Conservation (phyloP, 352 stramenopile genomes). For the Pythium diclinum region DNA sequence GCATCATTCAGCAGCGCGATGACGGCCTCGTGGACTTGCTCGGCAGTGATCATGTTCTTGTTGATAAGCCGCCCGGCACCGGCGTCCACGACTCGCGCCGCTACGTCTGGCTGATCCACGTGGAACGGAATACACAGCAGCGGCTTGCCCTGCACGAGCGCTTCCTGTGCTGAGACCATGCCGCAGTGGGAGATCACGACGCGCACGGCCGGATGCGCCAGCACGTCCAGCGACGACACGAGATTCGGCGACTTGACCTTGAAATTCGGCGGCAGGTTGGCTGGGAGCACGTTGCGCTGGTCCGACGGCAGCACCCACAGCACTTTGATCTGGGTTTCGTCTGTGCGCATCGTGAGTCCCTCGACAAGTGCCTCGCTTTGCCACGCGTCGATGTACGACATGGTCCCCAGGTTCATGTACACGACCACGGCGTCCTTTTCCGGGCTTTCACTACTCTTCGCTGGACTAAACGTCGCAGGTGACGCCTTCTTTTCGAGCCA, state of each 20-base stretch:
- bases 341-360: slow-evolving; percentile 44
- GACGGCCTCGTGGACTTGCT: slow-evolving; percentile 52
- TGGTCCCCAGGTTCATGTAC: slow-evolving; percentile 75
- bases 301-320: slow-evolving; percentile 78
- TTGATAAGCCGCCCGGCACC: slow-evolving; percentile 67
- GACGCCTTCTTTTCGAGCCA: slow-evolving; percentile 37
- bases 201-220: slow-evolving; percentile 53
- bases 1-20: slow-evolving; percentile 47
- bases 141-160: slow-evolving; percentile 70
- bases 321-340: slow-evolving; percentile 53
- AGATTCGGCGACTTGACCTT: slow-evolving; percentile 59
- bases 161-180: slow-evolving; percentile 81
- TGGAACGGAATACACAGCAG: slow-evolving; percentile 89
- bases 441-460: slow-evolving; percentile 8
- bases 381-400: slow-evolving; percentile 80
- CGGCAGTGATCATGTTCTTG: slow-evolving; percentile 62
- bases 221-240: slow-evolving; percentile 61
- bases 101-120: slow-evolving; percentile 83
- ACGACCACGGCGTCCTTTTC: slow-evolving; percentile 39
- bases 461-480: slow-evolving; percentile 14
- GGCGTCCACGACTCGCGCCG: slow-evolving; percentile 70
- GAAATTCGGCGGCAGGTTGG: slow-evolving; percentile 48
- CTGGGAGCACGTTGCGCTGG: slow-evolving; percentile 60
- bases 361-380: slow-evolving; percentile 73
- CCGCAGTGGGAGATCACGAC: slow-evolving; percentile 87